Percentiles rank a stretch among this genome's conserved stretches.
Evolutionary conservation across 2,329 filamentous ascomycete species (phyloP).

Genomic region (Monilinia polystroma): DNA sequence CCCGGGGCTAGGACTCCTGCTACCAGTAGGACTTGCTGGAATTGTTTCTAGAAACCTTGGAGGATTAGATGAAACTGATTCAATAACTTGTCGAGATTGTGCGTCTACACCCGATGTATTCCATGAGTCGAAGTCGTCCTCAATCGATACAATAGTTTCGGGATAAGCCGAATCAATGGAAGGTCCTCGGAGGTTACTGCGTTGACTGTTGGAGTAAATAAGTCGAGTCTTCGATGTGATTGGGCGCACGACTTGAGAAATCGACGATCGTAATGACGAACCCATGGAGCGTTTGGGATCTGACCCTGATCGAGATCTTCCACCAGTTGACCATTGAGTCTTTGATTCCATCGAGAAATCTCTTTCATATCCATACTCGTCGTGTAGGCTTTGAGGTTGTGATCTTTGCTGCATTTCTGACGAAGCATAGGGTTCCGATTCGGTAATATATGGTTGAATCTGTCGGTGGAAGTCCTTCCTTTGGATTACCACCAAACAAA

Average conservation of each 20-base stretch:
- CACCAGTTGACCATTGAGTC: conserved; percentile 44
- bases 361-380: conserved; percentile 25
- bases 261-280: conserved; percentile 50
- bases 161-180: conserved; percentile 50
- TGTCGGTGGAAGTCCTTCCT: conserved; percentile 36
- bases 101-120: conserved; percentile 68
- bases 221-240: conserved; percentile 57
- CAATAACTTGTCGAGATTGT: conserved; percentile 59
- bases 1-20: conserved; percentile 64
- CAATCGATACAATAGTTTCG: conserved; percentile 36
- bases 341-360: conserved; percentile 32
- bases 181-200: conserved; percentile 42
- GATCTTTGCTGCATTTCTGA: conserved; percentile 34
- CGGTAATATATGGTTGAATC: conserved; percentile 33
- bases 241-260: conserved; percentile 53
- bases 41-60: conserved; percentile 66
- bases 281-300: conserved; percentile 43
- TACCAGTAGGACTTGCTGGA: conserved; percentile 62
- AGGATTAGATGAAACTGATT: conserved; percentile 41
- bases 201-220: conserved; percentile 44
- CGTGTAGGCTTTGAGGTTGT: conserved; percentile 26
- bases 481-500: conserved; percentile 36
- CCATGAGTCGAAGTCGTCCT: conserved; percentile 74
- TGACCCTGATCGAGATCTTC: conserved; percentile 47
- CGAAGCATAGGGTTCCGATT: conserved; percentile 26